Conservation (phyloP, 208 protist genomes). For the Crithidia thermophila region DNA sequence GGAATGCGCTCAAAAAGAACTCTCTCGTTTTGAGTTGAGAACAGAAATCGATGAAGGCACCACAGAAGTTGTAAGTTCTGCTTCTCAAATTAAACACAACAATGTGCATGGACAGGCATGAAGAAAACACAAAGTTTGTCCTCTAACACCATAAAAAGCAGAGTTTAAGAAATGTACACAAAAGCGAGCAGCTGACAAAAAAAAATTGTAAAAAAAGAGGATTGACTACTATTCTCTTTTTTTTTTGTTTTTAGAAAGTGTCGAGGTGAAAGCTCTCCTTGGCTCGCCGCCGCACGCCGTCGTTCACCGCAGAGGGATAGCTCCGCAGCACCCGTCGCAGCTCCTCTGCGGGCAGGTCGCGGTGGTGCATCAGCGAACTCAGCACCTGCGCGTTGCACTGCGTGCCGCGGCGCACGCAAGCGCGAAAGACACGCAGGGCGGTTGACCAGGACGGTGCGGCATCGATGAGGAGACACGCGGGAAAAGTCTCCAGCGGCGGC, state of each 20-base stretch:
- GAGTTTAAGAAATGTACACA: no score
- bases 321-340: conserved; percentile 39
- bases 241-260: conserved; percentile 8
- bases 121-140: no score
- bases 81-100: no score
- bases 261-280: conserved; percentile 27
- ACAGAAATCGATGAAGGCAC: no score
- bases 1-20: no score
- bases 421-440: conserved; percentile 50
- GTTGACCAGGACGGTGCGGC: conserved; percentile 25
- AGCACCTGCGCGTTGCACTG: conserved; percentile 66
- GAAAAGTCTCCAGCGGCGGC: conserved; percentile 31
- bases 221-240: not conserved
- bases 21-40: no score
- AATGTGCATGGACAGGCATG: no score
- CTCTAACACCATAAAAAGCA: no score
- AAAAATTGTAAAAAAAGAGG: not conserved
- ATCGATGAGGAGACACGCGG: conserved; percentile 27
- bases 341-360: conserved; percentile 26
- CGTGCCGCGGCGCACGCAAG: conserved; percentile 50
- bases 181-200: no score
- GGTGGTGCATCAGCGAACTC: conserved; percentile 52
- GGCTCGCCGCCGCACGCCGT: conserved; percentile 46
- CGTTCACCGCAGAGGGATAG: conserved; percentile 50
- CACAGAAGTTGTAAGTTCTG: no score